Conservation (phyloP, 2,329 filamentous ascomycete genomes). For the Microascus cirrosus region DNA sequence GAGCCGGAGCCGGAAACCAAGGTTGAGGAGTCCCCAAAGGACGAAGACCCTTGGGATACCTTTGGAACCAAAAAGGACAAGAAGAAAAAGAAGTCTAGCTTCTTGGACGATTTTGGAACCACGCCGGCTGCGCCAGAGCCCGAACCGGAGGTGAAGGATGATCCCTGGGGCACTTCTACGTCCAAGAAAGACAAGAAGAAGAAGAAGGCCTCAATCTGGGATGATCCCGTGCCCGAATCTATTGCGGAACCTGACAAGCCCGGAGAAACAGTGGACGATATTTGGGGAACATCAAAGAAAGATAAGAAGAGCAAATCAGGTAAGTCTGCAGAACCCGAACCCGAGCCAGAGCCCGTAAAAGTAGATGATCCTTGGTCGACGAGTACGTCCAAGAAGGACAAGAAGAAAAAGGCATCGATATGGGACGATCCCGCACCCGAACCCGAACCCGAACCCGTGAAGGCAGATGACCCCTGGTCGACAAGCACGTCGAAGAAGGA, state of each 20-base stretch:
- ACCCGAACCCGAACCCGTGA: conserved; percentile 10
- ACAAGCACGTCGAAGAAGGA: conserved; percentile 13
- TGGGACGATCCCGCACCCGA: conserved; percentile 9
- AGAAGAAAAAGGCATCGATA: conserved; percentile 16
- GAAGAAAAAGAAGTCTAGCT: conserved; percentile 9
- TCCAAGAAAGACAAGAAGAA: conserved; percentile 25
- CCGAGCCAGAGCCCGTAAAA: conserved; percentile 13
- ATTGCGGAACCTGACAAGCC: conserved; percentile 13
- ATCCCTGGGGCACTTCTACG: background rate
- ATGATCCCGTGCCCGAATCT: conserved; percentile 8
- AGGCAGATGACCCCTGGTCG: conserved; percentile 12
- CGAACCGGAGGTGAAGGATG: background rate
- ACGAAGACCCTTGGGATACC: too few species aligned
- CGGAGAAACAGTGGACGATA: background rate
- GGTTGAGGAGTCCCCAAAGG: too few species aligned
- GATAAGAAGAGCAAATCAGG: conserved; percentile 17
- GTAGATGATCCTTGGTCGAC: conserved; percentile 1
- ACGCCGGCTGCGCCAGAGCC: conserved; percentile 4
- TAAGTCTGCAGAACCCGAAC: conserved; percentile 13
- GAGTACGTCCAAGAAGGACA: conserved; percentile 17
- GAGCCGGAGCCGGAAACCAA: too few species aligned
- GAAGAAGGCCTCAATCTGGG: conserved; percentile 11
- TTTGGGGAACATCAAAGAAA: conserved; percentile 15
- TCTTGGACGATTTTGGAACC: conserved; percentile 10
- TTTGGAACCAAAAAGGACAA: too few species aligned